These are phyloP conservation scores for Starmerella riodocensis DNA, from an alignment of 805 yeast species.

Conservation along the genomic window DNA sequence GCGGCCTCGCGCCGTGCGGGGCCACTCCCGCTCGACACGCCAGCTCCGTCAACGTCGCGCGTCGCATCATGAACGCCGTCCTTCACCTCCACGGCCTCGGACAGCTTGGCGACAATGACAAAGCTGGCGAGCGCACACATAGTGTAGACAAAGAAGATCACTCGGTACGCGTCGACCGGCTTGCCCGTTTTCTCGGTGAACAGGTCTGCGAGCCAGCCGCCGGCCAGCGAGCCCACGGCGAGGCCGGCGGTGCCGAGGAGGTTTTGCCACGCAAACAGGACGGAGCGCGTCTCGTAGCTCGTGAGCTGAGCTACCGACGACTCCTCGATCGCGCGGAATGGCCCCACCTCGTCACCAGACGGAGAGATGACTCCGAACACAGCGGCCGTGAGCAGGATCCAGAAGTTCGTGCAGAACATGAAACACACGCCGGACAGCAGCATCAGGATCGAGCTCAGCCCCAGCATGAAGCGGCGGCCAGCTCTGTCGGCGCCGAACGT, in stretches of 20 bases:
- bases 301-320: slow-evolving; percentile 71
- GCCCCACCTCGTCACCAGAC: slow-evolving; percentile 83
- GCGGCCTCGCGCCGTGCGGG: slow-evolving; percentile 28
- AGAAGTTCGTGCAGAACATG: slow-evolving; percentile 41
- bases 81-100: slow-evolving; percentile 1
- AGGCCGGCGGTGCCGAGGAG: slow-evolving; percentile 56
- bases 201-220: slow-evolving; percentile 47
- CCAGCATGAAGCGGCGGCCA: slow-evolving; percentile 56
- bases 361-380: slow-evolving; percentile 78
- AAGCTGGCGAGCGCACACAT: slow-evolving; percentile 39
- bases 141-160: slow-evolving; percentile 45
- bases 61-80: not conserved
- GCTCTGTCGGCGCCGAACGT: slow-evolving; percentile 66
- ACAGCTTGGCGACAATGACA: slow-evolving; percentile 35
- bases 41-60: not conserved
- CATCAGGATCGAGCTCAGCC: slow-evolving; percentile 57
- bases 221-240: slow-evolving; percentile 54
- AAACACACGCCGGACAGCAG: slow-evolving; percentile 51
- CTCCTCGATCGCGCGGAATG: slow-evolving; percentile 77
- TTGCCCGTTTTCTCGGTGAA: slow-evolving; percentile 14
- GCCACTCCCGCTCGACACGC: too few species aligned
- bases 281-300: slow-evolving; percentile 36
- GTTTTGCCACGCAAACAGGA: slow-evolving; percentile 62
- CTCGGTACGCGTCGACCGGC: slow-evolving; percentile 36
- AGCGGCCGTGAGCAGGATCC: slow-evolving; percentile 53